phyloP scores from a whole-genome alignment of 2,329 filamentous ascomycete species.

The Grosmannia serpens region DNA sequence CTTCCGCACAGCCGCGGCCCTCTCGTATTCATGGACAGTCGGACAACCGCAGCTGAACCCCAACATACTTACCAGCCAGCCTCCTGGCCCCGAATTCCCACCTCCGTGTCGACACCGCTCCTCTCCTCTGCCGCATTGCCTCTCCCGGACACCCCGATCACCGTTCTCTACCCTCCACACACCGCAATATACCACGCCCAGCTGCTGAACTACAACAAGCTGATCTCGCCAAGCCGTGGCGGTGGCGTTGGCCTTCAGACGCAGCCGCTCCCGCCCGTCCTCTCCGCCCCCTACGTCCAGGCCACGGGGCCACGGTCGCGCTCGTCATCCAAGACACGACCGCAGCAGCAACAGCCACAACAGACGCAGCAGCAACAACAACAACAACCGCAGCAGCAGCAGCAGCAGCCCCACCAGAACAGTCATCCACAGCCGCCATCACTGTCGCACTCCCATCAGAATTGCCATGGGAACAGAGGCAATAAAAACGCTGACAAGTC shows the following conservation, averaged over 20 bases:
- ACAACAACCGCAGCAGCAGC: constrained; percentile 24
- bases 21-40: constrained; percentile 36
- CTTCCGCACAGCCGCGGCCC: constrained; percentile 5
- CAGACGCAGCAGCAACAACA: constrained; percentile 20
- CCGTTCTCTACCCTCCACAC: constrained; percentile 48
- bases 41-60: constrained; percentile 35
- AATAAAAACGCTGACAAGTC: constrained; percentile 44
- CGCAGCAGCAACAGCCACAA: constrained; percentile 30
- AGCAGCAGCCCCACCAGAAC: constrained; percentile 18
- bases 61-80: constrained; percentile 32
- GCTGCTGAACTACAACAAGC: constrained; percentile 54
- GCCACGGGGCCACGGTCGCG: constrained; percentile 40
- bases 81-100: constrained; percentile 26
- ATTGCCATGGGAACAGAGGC: constrained; percentile 55
- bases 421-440: constrained; percentile 2
- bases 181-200: constrained; percentile 49
- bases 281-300: constrained; percentile 45
- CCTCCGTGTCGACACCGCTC: constrained; percentile 14
- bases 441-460: constrained; percentile 15
- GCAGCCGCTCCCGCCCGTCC: constrained; percentile 40
- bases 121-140: constrained; percentile 9
- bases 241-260: constrained; percentile 43
- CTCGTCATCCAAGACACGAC: constrained; percentile 49
- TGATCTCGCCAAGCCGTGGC: constrained; percentile 44
- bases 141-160: constrained; percentile 14